These are phyloP conservation scores for Coprinellus aureogranulatus DNA, from an alignment of 768 basidiomycete genomes.

Conservation along the genomic window DNA sequence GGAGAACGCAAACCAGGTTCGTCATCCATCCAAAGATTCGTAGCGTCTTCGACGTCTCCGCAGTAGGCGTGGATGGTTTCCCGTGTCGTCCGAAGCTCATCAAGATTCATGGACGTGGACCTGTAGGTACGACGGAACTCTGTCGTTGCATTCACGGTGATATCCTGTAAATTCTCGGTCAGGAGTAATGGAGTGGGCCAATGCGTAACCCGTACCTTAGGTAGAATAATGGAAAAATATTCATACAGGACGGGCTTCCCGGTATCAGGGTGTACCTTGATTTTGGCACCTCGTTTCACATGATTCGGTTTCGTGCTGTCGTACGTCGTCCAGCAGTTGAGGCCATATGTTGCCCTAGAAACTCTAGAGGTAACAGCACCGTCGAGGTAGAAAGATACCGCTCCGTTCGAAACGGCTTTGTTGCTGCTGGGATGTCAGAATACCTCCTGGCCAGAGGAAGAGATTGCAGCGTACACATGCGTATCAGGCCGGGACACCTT, in stretches of 20 bases:
- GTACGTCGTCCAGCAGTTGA: constrained; percentile 26
- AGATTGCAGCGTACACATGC: constrained; percentile 36
- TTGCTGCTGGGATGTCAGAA: constrained; percentile 18
- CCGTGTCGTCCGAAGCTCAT: neutral
- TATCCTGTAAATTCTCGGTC: neutral
- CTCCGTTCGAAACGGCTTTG: constrained; percentile 35
- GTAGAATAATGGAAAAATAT: neutral
- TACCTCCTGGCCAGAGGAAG: neutral
- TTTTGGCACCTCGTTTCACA: constrained; percentile 14
- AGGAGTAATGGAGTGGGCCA: neutral
- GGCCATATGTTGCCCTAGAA: constrained; percentile 40
- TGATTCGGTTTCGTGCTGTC: constrained; percentile 36
- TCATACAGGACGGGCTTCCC: neutral
- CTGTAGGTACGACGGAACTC: neutral
- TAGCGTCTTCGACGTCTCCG: neutral
- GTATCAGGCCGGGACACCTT: constrained; percentile 45
- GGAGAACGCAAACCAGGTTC: neutral
- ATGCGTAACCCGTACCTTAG: neutral
- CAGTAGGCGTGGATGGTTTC: neutral
- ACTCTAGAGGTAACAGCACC: constrained; percentile 40
- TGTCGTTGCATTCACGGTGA: neutral
- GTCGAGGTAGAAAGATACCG: constrained; percentile 30
- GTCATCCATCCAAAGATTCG: neutral
- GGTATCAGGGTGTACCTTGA: neutral
- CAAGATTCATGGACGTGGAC: neutral